Conservation (phyloP, 306 rosid genomes). For the Gynostemma pentaphyllum region DNA sequence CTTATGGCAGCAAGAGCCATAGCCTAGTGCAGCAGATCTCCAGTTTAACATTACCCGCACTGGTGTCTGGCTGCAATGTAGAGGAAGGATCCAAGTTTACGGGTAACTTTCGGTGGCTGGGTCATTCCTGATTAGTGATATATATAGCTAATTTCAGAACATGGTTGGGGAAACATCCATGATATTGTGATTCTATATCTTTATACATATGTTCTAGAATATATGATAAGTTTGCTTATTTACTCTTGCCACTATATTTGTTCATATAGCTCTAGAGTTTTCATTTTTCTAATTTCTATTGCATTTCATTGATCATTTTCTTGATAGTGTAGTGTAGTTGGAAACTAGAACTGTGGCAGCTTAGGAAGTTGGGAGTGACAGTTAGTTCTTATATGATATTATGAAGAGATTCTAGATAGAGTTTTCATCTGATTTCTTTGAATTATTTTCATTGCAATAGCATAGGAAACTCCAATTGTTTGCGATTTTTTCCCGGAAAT, state of each 20-base stretch:
- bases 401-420: neutral
- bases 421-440: neutral
- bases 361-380: neutral
- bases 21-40: slow-evolving; percentile 17
- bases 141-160: slow-evolving; percentile 51
- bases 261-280: neutral
- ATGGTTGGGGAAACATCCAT: slow-evolving; percentile 44
- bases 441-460: neutral
- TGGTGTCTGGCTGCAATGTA: slow-evolving; percentile 22
- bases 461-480: neutral
- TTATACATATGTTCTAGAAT: slow-evolving; percentile 34
- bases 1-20: slow-evolving; percentile 38
- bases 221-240: slow-evolving; percentile 32
- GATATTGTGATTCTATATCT: slow-evolving; percentile 49
- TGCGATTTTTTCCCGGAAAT: neutral
- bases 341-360: slow-evolving; percentile 12
- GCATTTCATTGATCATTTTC: slow-evolving; percentile 14
- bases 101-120: slow-evolving; percentile 37
- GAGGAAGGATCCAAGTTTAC: slow-evolving; percentile 34
- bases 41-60: slow-evolving; percentile 7
- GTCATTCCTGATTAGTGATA: slow-evolving; percentile 18
- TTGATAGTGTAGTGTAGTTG: slow-evolving; percentile 13
- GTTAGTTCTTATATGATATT: neutral
- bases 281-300: neutral
- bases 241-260: slow-evolving; percentile 20